phyloP scores from a whole-genome alignment of 2,329 filamentous ascomycete species.

The Apiospora phragmitis region DNA sequence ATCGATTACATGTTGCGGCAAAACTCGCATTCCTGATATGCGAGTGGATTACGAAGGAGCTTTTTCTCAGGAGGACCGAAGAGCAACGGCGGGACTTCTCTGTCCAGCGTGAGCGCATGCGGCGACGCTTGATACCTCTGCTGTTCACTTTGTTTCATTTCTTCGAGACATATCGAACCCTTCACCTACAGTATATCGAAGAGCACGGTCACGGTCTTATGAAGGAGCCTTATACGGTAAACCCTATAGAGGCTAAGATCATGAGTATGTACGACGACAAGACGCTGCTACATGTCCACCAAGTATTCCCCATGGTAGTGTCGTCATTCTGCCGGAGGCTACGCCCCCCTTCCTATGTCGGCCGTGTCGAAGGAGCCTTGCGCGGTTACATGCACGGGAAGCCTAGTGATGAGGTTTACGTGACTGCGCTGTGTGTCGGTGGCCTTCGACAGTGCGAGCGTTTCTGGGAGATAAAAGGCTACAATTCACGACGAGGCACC shows the following conservation, averaged over 20 bases:
- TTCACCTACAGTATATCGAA: conserved; percentile 58
- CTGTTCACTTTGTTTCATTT: conserved; percentile 69
- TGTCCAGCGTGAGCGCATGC: conserved; percentile 63
- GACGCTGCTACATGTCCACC: conserved; percentile 62
- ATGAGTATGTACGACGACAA: conserved; percentile 67
- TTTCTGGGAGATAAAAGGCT: conserved; percentile 67
- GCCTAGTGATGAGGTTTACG: conserved; percentile 62
- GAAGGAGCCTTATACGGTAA: conserved; percentile 56
- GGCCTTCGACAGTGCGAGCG: conserved; percentile 63
- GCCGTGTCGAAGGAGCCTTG: conserved; percentile 61
- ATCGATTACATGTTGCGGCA: conserved; percentile 63
- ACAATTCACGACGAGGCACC: conserved; percentile 58
- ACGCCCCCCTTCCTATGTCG: conserved; percentile 64
- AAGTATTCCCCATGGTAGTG: conserved; percentile 64
- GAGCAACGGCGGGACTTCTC: conserved; percentile 57
- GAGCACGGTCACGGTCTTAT: conserved; percentile 54
- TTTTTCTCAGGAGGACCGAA: conserved; percentile 60
- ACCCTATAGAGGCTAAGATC: conserved; percentile 62
- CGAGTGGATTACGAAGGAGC: conserved; percentile 65
- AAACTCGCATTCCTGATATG: conserved; percentile 64
- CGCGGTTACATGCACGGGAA: conserved; percentile 65
- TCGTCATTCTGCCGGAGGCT: conserved; percentile 64
- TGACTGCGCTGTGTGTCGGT: conserved; percentile 59
- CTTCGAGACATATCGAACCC: conserved; percentile 63
- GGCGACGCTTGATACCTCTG: conserved; percentile 61